These are phyloP conservation scores for Penicillium sp. DNA, from an alignment of 2,329 filamentous ascomycete species.

Conservation along the genomic window DNA sequence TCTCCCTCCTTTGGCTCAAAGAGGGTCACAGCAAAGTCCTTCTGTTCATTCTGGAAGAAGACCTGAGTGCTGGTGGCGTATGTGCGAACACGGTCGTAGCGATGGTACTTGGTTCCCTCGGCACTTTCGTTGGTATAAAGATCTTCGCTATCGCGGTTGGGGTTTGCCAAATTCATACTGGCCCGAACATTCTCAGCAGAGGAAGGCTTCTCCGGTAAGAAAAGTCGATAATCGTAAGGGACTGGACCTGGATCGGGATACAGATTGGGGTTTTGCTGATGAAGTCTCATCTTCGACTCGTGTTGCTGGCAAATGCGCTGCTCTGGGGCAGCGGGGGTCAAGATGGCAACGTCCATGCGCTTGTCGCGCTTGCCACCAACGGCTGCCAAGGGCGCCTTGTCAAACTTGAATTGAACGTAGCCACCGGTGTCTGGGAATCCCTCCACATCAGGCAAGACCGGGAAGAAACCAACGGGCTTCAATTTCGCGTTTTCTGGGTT, in stretches of 20 bases:
- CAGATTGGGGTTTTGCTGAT: slow-evolving; percentile 52
- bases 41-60: slow-evolving; percentile 50
- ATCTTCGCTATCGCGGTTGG: slow-evolving; percentile 55
- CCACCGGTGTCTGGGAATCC: slow-evolving; percentile 61
- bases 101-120: slow-evolving; percentile 52
- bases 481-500: slow-evolving; percentile 61
- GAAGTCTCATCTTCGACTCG: slow-evolving; percentile 50
- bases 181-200: slow-evolving; percentile 55
- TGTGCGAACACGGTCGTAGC: slow-evolving; percentile 59
- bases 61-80: slow-evolving; percentile 61
- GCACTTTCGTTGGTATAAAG: slow-evolving; percentile 50
- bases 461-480: slow-evolving; percentile 61
- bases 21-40: slow-evolving; percentile 60
- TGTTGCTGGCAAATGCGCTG: slow-evolving; percentile 52
- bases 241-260: slow-evolving; percentile 56
- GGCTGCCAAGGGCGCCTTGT: slow-evolving; percentile 57
- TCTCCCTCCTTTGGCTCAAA: slow-evolving; percentile 51
- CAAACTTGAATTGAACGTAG: slow-evolving; percentile 64
- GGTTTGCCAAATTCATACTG: slow-evolving; percentile 57
- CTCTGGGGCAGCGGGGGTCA: slow-evolving; percentile 55
- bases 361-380: slow-evolving; percentile 55
- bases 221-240: slow-evolving; percentile 62
- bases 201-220: slow-evolving; percentile 54
- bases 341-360: slow-evolving; percentile 60
- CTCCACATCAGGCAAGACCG: slow-evolving; percentile 62